Conservation (phyloP, 2,329 filamentous ascomycete species). For the Magnaporthiopsis rhizophila region DNA sequence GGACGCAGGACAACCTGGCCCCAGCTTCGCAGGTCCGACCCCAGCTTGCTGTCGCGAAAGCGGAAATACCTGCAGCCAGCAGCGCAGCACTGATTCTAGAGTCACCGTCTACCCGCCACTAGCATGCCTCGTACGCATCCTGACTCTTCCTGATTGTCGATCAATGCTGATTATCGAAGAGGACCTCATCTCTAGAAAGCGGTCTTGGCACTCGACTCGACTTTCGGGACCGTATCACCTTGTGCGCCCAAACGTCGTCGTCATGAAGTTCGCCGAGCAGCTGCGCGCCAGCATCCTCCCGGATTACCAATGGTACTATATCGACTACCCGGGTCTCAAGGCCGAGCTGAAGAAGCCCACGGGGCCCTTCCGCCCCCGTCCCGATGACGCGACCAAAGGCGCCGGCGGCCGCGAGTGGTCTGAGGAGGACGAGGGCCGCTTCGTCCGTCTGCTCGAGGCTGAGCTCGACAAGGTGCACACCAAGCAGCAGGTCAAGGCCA, state of each 20-base stretch:
- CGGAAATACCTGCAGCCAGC: too few species aligned
- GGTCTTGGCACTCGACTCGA: slow-evolving; percentile 31
- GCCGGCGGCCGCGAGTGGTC: slow-evolving; percentile 56
- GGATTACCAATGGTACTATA: slow-evolving; percentile 98
- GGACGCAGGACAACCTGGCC: too few species aligned
- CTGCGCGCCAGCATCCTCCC: slow-evolving; percentile 91
- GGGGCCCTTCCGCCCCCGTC: slow-evolving; percentile 32
- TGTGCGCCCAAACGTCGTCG: slow-evolving; percentile 42
- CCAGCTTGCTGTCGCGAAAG: too few species aligned
- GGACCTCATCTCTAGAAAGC: slow-evolving; percentile 31
- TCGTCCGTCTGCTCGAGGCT: slow-evolving; percentile 77
- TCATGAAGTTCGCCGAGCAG: slow-evolving; percentile 91
- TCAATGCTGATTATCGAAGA: slow-evolving; percentile 45
- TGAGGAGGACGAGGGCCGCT: slow-evolving; percentile 84
- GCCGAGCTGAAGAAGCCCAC: slow-evolving; percentile 70
- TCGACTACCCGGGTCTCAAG: slow-evolving; percentile 94
- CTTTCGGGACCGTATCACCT: slow-evolving; percentile 12
- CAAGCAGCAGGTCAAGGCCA: slow-evolving; percentile 94
- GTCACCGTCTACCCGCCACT: too few species aligned
- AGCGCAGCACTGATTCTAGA: too few species aligned
- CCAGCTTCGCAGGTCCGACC: too few species aligned
- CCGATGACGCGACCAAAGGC: background rate
- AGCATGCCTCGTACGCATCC: too few species aligned
- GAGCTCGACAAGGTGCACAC: slow-evolving; percentile 97
- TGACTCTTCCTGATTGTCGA: background rate